Evolutionary conservation across 2,329 filamentous ascomycete species (phyloP).

Genomic region (Sporothrix dimorphospora): DNA sequence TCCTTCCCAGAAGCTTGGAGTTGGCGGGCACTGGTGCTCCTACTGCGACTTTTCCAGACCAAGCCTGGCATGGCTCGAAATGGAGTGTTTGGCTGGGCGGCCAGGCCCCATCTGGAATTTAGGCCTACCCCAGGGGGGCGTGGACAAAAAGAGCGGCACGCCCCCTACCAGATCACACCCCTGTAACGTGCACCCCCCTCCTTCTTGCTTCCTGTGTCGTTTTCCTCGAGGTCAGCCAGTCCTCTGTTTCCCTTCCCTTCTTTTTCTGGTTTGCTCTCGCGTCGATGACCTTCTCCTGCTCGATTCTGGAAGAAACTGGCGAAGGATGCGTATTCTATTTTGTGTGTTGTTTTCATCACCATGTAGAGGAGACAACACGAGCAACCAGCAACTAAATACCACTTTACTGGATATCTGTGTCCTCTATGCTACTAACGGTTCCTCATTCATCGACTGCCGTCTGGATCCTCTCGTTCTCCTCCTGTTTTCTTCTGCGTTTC

Average conservation of each 20-base stretch:
- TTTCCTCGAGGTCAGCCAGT: not conserved
- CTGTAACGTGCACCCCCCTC: constrained; percentile 6
- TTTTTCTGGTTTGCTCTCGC: not conserved
- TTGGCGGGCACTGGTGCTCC: constrained; percentile 1
- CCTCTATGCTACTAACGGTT: not conserved
- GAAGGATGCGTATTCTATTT: not conserved
- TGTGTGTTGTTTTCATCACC: not conserved
- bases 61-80: not conserved
- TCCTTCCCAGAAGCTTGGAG: constrained; percentile 4
- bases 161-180: constrained; percentile 7
- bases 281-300: not conserved
- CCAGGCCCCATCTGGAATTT: constrained; percentile 18
- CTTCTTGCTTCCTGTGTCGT: not conserved
- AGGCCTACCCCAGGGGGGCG: constrained; percentile 20
- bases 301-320: constrained; percentile 6
- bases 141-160: too few species aligned
- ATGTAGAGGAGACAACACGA: not conserved
- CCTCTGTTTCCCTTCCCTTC: not conserved
- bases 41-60: not conserved
- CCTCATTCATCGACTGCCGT: not conserved
- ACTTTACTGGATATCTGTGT: not conserved
- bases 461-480: not conserved
- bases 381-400: not conserved
- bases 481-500: not conserved
- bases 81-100: constrained; percentile 16